These are phyloP conservation scores for Thymus quinquecostatus DNA, from an alignment of 257 asterid species.

Conservation along the genomic window DNA sequence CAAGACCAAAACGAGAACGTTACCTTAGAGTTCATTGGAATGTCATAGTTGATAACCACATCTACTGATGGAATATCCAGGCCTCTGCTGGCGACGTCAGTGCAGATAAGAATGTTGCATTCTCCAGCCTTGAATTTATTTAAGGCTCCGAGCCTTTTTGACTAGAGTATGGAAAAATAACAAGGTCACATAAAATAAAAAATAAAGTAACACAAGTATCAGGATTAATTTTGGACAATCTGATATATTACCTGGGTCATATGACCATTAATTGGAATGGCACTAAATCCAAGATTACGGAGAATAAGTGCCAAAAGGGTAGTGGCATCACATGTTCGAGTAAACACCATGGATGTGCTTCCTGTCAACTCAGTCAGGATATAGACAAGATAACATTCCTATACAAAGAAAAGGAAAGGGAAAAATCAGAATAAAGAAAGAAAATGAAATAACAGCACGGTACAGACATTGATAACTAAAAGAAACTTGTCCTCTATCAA, in stretches of 20 bases:
- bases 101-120: slow-evolving; percentile 83
- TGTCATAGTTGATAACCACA: slow-evolving; percentile 88
- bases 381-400: slow-evolving; percentile 92
- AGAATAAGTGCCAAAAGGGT: slow-evolving; percentile 71
- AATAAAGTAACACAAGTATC: slow-evolving; percentile 1
- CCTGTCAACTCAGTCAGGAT: slow-evolving; percentile 72
- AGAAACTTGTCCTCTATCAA: no score
- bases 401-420: slow-evolving; percentile 16
- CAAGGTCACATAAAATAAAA: neutral
- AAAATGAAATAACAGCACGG: neutral
- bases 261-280: slow-evolving; percentile 95
- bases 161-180: slow-evolving; percentile 42
- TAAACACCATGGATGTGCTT: slow-evolving; percentile 88
- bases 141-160: slow-evolving; percentile 86
- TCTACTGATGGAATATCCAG: slow-evolving; percentile 94
- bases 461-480: neutral
- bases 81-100: slow-evolving; percentile 98
- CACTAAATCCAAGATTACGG: slow-evolving; percentile 77
- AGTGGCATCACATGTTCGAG: slow-evolving; percentile 89
- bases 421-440: neutral
- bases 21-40: slow-evolving; percentile 93
- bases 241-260: slow-evolving; percentile 73
- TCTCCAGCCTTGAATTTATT: slow-evolving; percentile 90
- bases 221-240: slow-evolving; percentile 1
- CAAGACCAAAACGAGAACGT: slow-evolving; percentile 13